Evolutionary conservation across 2,329 filamentous ascomycete genomes (phyloP), one percentile per base, ranked within the genome.

Genomic region (Acrodontium crateriforme): DNA sequence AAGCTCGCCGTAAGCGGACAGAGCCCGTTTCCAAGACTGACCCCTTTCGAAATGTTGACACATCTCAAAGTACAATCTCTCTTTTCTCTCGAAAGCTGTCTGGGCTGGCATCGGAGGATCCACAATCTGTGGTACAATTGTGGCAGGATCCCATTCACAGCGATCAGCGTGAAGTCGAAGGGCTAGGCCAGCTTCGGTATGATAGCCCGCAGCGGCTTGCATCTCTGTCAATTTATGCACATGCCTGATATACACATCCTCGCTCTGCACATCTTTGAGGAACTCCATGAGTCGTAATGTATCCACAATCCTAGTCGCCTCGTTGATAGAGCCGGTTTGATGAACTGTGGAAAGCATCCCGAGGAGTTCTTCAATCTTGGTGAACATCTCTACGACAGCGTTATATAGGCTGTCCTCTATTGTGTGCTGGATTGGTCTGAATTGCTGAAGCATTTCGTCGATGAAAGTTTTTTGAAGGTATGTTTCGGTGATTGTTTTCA

Each of bases 241-340:
- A 46, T 95, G 94, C 39, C 84, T 78, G 39, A 93, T 79, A 53
- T 93, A 95, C 32, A 94, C 93, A 46, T 94, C 85, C 51, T 93
- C 84, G 48, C 92, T 92, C 41, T 91, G 81, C 78, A 94, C 92
- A 49, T 94, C 84, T 40, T 84, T 79, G 42, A 95, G 67, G 56
- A 94, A 95, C 43, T 94, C 83, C 85, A 95, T 94, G 15, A 95
- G 62, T 31, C 82, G 74, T 28, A 95, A 60, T 1, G 83, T 82
- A 52, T 94, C 84, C 54, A 93, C 81, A 39, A 92, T 79, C 35
- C 80, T 73, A 6, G 78, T 78, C 2, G 80, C 75, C 47, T 93
- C 83, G 24, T 49, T 50, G 26, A 40, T 40, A 4, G 64, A 66
- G 29, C 81, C 81, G 1, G 75, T 76, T 40, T 78, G 78, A 49